Base-by-base conservation (phyloP, 2,329 filamentous ascomycete genomes). In the Cordyceps cateniannulata region DNA sequence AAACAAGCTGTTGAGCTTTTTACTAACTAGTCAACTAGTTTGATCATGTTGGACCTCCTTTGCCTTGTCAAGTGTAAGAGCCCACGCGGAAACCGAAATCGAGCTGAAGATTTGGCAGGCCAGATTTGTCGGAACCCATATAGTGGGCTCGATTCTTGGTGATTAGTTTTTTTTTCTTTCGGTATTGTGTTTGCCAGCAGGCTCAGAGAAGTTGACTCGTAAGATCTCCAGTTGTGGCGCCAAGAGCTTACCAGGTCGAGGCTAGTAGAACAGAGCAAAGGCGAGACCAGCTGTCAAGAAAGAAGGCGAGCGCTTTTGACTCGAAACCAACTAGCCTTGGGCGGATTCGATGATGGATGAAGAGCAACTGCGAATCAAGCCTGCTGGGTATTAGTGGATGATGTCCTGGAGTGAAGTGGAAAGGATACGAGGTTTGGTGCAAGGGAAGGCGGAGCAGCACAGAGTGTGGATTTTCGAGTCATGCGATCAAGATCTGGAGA, bases 401-500 rank as follows among this genome's bases (percentile, higher is more conserved):
- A 49, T 24, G 22, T 8, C n/a, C 16, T 29, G 9, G 35, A 40
- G 14, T 45, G 32, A 58, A 32, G 22, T 32, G 45, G 18, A 49
- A 50, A 16, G 22, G 10, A 22, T 42, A 27, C 18, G 32, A 50
- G 32, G 18, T 22, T 14, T n/a, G 10, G 32, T 40, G 54, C 3
- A n/a, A 8, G 29, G 20, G 45, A 49, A 8, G 32, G 55, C 45
- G 16, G 32, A 50, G 45, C 18, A 58, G 32, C 22, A 35, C 7
- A 18, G 44, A 24, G 25, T 35, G n/a, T 25, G 16, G 27, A 22
- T 35, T 22, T n/a, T 20, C 14, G 16, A 40, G 29, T 35, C 25
- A 27, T 29, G 54, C 25, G 25, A 40, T 50, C 55, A 58, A 58
- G 55, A 58, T 58, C 32, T 42, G 10, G 44, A 40, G 27, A 47